Conservation (phyloP, 805 yeast genomes). For the Huiozyma naganishii region DNA sequence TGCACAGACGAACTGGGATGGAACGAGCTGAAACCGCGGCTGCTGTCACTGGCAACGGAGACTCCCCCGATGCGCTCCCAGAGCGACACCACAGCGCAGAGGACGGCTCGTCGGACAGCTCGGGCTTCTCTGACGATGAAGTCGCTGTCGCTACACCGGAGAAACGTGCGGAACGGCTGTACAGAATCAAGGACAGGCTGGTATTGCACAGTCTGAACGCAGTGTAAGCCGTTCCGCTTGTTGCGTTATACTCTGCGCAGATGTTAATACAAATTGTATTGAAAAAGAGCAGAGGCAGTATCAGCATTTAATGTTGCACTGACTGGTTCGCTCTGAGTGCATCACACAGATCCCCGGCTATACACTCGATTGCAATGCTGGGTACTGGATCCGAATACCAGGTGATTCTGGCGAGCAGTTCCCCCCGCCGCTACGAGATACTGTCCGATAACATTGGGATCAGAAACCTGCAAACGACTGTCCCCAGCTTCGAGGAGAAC, state of each 20-base stretch:
- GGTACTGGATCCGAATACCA: slow-evolving; percentile 5
- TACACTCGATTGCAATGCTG: background rate
- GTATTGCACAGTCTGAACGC: slow-evolving; percentile 18
- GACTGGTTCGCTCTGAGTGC: slow-evolving; percentile 15
- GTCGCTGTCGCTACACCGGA: background rate
- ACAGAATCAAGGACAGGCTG: slow-evolving; percentile 22
- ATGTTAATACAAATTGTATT: background rate
- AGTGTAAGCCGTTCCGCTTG: slow-evolving; percentile 11
- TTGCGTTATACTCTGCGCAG: background rate
- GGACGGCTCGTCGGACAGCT: background rate
- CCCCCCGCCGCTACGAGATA: slow-evolving; percentile 74
- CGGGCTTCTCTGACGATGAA: background rate
- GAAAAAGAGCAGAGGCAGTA: slow-evolving; percentile 3
- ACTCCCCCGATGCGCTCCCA: background rate
- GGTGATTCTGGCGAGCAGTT: slow-evolving; percentile 69
- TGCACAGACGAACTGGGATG: slow-evolving; percentile 7
- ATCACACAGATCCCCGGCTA: background rate
- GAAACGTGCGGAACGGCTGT: slow-evolving; percentile 17
- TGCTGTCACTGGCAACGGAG: no score
- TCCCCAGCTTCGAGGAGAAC: slow-evolving; percentile 71
- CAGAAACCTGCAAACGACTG: slow-evolving; percentile 33
- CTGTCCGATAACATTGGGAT: slow-evolving; percentile 45
- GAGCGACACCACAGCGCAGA: background rate
- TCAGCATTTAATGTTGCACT: slow-evolving; percentile 20
- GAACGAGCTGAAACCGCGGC: background rate